phyloP scores from a whole-genome alignment of 2,329 filamentous ascomycete genomes.

The Xylariaceae sp. region DNA sequence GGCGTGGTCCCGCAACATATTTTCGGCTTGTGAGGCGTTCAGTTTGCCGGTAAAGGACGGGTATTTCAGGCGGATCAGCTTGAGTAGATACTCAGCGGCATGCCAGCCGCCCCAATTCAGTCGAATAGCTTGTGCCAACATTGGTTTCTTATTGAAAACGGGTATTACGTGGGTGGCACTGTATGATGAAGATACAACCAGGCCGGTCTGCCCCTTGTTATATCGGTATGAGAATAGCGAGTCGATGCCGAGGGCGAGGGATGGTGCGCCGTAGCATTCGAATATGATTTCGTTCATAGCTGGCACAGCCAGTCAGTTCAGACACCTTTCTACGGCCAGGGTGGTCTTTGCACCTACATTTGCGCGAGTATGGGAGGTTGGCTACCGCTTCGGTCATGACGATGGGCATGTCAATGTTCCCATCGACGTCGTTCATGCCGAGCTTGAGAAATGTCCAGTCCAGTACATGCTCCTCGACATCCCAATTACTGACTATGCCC shows the following conservation, averaged over 20 bases:
- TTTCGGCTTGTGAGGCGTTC: slow-evolving; percentile 79
- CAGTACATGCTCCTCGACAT: slow-evolving; percentile 89
- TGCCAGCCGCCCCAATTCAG: slow-evolving; percentile 95
- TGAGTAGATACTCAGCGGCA: slow-evolving; percentile 83
- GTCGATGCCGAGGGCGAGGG: slow-evolving; percentile 90
- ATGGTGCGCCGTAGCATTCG: slow-evolving; percentile 89
- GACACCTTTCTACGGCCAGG: neutral
- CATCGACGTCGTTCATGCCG: slow-evolving; percentile 72
- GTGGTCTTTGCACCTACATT: slow-evolving; percentile 55
- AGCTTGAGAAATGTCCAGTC: slow-evolving; percentile 95
- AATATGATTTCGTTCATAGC: slow-evolving; percentile 98
- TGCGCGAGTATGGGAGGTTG: slow-evolving; percentile 82
- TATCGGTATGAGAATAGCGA: slow-evolving; percentile 93
- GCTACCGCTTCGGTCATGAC: slow-evolving; percentile 96
- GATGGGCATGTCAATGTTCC: slow-evolving; percentile 76
- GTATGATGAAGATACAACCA: slow-evolving; percentile 88
- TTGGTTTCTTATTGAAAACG: slow-evolving; percentile 78
- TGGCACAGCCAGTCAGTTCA: slow-evolving; percentile 31
- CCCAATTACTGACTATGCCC: slow-evolving; percentile 94
- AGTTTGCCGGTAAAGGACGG: slow-evolving; percentile 83
- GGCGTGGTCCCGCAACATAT: slow-evolving; percentile 83
- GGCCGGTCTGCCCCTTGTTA: slow-evolving; percentile 80
- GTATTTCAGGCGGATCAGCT: slow-evolving; percentile 87
- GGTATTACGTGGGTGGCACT: slow-evolving; percentile 95
- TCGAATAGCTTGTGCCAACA: slow-evolving; percentile 79